These are phyloP conservation scores for Ascobolus immersus DNA, from an alignment of 495 filamentous ascomycete genomes.

Conservation along the genomic window DNA sequence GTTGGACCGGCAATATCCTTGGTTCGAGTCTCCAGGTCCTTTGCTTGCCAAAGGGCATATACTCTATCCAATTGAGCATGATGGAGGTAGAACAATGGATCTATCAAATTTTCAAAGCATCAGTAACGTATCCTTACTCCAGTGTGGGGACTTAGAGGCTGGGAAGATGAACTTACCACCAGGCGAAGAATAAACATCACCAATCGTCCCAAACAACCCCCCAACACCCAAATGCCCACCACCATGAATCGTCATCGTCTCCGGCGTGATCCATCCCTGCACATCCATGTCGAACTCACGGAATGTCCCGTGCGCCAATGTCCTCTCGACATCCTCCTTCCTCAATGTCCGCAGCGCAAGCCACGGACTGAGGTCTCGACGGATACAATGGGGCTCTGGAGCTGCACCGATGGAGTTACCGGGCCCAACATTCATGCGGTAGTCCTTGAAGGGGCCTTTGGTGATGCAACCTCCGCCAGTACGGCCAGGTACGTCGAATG, in stretches of 20 bases:
- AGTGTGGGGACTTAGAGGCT: too few relatives aligned
- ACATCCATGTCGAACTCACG: constrained; percentile 8
- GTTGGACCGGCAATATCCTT: neutral
- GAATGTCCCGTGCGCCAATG: constrained; percentile 8
- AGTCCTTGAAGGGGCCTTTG: constrained; percentile 21
- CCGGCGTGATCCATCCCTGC: constrained; percentile 24
- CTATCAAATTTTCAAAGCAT: too few relatives aligned
- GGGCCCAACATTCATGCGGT: constrained; percentile 6
- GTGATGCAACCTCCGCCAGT: constrained; percentile 16
- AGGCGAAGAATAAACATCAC: constrained; percentile 2
- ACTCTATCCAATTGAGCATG: constrained; percentile 30
- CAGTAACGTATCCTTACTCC: too few relatives aligned
- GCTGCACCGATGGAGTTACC: constrained; percentile 1
- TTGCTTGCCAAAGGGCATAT: constrained; percentile 35
- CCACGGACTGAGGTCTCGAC: too few relatives aligned
- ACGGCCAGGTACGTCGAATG: constrained; percentile 3
- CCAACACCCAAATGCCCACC: constrained; percentile 40
- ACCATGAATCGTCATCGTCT: constrained; percentile 35
- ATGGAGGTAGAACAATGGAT: constrained; percentile 33
- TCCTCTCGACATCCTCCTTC: too few relatives aligned
- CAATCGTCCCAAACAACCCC: constrained; percentile 9
- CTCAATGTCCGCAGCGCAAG: too few relatives aligned
- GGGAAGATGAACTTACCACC: too few relatives aligned
- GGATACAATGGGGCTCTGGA: constrained; percentile 6
- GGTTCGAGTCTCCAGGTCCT: constrained; percentile 14